Evolutionary conservation across 306 rosid species (phyloP), one percentile per base, ranked within the genome.

Genomic region (Phaseolus lunatus): DNA sequence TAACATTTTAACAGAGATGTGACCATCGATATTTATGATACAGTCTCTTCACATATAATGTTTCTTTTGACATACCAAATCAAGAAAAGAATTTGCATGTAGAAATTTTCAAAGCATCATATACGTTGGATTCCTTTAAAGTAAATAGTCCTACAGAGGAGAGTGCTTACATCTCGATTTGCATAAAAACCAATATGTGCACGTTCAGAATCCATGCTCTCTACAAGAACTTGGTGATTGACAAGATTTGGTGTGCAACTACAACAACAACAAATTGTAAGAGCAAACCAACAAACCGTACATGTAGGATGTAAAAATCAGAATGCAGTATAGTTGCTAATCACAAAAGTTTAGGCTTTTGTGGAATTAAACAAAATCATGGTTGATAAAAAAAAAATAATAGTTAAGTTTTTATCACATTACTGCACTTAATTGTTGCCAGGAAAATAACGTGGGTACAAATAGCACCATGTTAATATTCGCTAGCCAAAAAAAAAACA

Each of bases 121-220:
- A 68, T 44, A 67, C 49, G 47, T 56, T 57, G 49, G 80, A 67
- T 57, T 70, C 72, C 35, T 77, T 45, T 45, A 18, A 43, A 35
- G 53, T 50, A 72, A 77, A 70, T 20, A 76, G 67, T 20, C 24
- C 37, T 35, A 50, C 22, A 44, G 37, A 71, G 65, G 78, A 79
- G 73, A 76, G 52, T 44, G 70, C 97, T 89, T 89, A 96, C 99
- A 69, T 96, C 96, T 65, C 81, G 91, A 83, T 82, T 90, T 47
- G 99, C 98, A 85, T 88, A 96, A 31, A 96, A 82, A 82, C 99
- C 99, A 39, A 95, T 88, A 77, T 91, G 99, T 20, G 97, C 84
- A 61, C 84, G 85, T 56, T 86, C 87, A 78, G 87, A 84, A 68
- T 89, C 99, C 99, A 95, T 95, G 93, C 98, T 95, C 85, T 95